phyloP scores from a whole-genome alignment of 331 rosid species.

The Dryas integrifolia region DNA sequence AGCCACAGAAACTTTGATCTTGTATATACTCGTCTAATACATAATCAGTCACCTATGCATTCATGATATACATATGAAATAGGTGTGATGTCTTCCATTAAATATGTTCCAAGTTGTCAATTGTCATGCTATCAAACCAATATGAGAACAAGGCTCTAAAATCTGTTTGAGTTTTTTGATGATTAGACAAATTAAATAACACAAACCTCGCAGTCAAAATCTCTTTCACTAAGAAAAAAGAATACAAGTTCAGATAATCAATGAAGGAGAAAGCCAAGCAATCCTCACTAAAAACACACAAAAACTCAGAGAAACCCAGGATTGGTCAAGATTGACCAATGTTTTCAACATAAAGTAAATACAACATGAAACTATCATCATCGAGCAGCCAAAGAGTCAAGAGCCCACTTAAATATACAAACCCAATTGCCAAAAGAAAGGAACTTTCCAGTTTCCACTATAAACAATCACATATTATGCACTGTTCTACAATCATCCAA shows the following conservation, averaged over 20 bases:
- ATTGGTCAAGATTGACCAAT: not conserved
- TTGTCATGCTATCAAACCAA: slow-evolving; percentile 30
- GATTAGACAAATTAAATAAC: not conserved
- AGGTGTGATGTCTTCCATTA: not conserved
- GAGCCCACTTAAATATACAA: not conserved
- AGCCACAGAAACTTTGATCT: not conserved
- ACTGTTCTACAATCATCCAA: slow-evolving; percentile 14
- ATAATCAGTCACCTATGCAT: not conserved
- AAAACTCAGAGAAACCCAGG: slow-evolving; percentile 1
- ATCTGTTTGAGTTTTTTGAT: not conserved
- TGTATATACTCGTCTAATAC: too few species aligned
- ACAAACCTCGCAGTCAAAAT: slow-evolving; percentile 9
- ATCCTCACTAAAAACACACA: slow-evolving; percentile 19
- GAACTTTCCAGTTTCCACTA: not conserved
- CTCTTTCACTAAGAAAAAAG: slow-evolving; percentile 7
- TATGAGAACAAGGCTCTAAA: slow-evolving; percentile 11
- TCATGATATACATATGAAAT: not conserved
- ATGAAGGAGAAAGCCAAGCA: not conserved
- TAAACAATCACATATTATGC: not conserved
- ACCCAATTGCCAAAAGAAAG: slow-evolving; percentile 10
- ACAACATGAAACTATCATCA: not conserved
- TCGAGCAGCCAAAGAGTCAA: slow-evolving; percentile 19
- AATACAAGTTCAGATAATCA: not conserved
- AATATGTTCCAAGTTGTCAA: slow-evolving; percentile 26
- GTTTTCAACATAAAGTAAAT: not conserved